Conservation (phyloP, 73 alveolate species). For the Halteria grandinella region DNA sequence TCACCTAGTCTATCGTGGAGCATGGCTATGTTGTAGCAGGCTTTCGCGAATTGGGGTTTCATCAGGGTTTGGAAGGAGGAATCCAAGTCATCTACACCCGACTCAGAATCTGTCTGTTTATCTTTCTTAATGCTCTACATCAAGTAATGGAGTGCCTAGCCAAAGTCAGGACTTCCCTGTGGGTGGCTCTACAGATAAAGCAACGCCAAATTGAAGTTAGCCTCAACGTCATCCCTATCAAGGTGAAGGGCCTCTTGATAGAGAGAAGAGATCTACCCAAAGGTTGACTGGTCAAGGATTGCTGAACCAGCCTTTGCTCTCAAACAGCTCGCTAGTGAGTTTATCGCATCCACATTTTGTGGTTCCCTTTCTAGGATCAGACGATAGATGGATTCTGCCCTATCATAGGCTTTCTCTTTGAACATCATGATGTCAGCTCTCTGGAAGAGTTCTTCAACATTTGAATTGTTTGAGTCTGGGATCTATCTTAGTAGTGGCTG, state of each 20-base stretch:
- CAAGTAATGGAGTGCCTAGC: conserved; percentile 55
- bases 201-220: conserved; percentile 70
- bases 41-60: conserved; percentile 43
- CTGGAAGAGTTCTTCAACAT: conserved; percentile 47
- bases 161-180: conserved; percentile 46
- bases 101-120: conserved; percentile 34
- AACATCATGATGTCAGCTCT: conserved; percentile 60
- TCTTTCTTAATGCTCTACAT: conserved; percentile 56
- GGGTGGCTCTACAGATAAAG: too few relatives aligned
- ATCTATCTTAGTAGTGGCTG: too few relatives aligned
- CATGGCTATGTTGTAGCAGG: conserved; percentile 63
- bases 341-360: conserved; percentile 47
- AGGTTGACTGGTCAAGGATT: conserved; percentile 5
- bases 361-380: conserved; percentile 54
- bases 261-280: conserved; percentile 12
- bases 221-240: conserved; percentile 68
- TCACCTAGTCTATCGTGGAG: conserved; percentile 71
- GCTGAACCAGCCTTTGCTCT: too few relatives aligned
- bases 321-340: conserved; percentile 56
- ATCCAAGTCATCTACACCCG: conserved; percentile 38
- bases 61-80: conserved; percentile 34
- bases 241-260: conserved; percentile 49
- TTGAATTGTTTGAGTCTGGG: too few relatives aligned
- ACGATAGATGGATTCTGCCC: conserved; percentile 52
- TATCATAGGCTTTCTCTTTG: conserved; percentile 18